Evolutionary conservation across 2,329 filamentous ascomycete species (phyloP).

Genomic region (Periconia digitata): DNA sequence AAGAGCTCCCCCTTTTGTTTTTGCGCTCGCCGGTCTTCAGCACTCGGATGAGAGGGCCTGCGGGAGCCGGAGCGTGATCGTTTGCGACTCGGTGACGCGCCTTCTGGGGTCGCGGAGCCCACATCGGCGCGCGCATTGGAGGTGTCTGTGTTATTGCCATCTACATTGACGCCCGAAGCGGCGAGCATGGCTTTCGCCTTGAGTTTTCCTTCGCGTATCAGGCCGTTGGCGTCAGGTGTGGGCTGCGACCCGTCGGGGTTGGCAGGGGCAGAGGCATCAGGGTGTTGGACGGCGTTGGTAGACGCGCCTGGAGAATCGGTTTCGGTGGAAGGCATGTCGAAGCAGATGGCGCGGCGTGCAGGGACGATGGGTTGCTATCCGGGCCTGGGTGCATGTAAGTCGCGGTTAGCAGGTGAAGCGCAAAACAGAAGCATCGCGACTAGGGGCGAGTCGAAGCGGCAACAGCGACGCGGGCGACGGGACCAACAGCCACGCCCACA

Average conservation of each 20-base stretch:
- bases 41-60: conserved; percentile 44
- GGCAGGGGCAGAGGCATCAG: conserved; percentile 26
- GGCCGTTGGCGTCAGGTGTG: conserved; percentile 42
- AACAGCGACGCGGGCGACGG: conserved; percentile 1
- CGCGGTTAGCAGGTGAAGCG: conserved; percentile 17
- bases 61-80: conserved; percentile 62
- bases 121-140: conserved; percentile 22
- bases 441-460: not conserved
- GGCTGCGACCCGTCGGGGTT: conserved; percentile 26
- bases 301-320: conserved; percentile 34
- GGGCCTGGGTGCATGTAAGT: conserved; percentile 28
- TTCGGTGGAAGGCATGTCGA: conserved; percentile 42
- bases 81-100: conserved; percentile 55
- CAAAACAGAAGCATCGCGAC: conserved; percentile 15
- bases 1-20: conserved; percentile 55
- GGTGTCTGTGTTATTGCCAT: conserved; percentile 28
- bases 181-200: conserved; percentile 61
- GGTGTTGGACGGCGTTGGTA: conserved; percentile 37
- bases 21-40: conserved; percentile 41
- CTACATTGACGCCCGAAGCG: conserved; percentile 50
- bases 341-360: conserved; percentile 24
- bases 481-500: conserved; percentile 3
- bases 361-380: conserved; percentile 28
- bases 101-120: conserved; percentile 37
- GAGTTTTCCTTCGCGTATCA: conserved; percentile 61